Conservation (phyloP, 768 basidiomycete genomes). For the Tylopilus plumbeoviolaceoides region DNA sequence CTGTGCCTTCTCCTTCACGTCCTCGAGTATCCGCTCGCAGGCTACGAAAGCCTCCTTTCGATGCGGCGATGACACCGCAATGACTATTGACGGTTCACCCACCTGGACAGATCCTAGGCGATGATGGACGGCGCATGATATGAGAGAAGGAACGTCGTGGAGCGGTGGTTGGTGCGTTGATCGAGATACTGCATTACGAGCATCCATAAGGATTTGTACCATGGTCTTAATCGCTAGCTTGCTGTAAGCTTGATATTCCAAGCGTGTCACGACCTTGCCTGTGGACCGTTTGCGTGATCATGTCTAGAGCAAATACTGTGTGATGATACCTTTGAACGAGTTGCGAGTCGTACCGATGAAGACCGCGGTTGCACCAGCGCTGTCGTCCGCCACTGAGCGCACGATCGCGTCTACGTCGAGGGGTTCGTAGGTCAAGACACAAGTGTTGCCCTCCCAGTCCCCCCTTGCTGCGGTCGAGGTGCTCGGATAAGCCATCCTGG, state of each 20-base stretch:
- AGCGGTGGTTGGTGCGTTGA: slow-evolving; percentile 38
- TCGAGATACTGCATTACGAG: slow-evolving; percentile 38
- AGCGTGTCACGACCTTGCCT: slow-evolving; percentile 67
- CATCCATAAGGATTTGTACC: slow-evolving; percentile 50
- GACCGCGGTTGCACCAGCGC: slow-evolving; percentile 66
- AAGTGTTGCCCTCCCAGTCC: slow-evolving; percentile 27
- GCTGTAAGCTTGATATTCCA: slow-evolving; percentile 84
- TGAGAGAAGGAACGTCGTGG: slow-evolving; percentile 34
- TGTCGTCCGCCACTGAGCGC: slow-evolving; percentile 56
- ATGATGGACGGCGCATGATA: slow-evolving; percentile 67
- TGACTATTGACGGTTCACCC: slow-evolving; percentile 78
- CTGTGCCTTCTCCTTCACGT: slow-evolving; percentile 77
- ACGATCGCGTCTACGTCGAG: slow-evolving; percentile 59
- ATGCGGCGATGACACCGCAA: slow-evolving; percentile 82
- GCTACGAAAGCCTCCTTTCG: slow-evolving; percentile 73
- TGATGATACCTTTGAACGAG: slow-evolving; percentile 65
- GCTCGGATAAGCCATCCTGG: no score
- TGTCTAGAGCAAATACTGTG: neutral
- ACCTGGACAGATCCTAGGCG: slow-evolving; percentile 75
- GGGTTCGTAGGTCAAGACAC: slow-evolving; percentile 52
- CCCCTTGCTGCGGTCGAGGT: slow-evolving; percentile 10
- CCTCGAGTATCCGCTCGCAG: slow-evolving; percentile 82
- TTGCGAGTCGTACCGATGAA: slow-evolving; percentile 88
- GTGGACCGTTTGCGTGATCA: slow-evolving; percentile 8
- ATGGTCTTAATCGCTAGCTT: slow-evolving; percentile 78